Percentiles rank a stretch among this genome's conserved stretches.
phyloP scores from a whole-genome alignment of 2,329 filamentous ascomycete genomes.

The Aspergillus aculeatinus region DNA sequence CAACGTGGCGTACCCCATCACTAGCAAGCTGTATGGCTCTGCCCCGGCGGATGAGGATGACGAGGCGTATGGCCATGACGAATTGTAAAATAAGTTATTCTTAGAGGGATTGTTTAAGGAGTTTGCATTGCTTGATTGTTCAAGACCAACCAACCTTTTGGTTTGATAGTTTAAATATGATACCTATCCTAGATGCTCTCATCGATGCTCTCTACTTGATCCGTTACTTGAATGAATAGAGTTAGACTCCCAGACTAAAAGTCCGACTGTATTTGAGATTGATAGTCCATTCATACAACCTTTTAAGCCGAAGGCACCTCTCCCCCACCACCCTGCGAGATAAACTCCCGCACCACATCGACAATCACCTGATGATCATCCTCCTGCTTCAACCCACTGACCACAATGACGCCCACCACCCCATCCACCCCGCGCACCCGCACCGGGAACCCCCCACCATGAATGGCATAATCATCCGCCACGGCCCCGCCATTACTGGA shows the following conservation, averaged over 20 bases:
- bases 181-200: slow-evolving; percentile 1
- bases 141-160: slow-evolving; percentile 16
- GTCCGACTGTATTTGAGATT: too few species aligned
- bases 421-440: slow-evolving; percentile 72
- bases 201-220: too few species aligned
- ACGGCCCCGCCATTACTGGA: slow-evolving; percentile 45
- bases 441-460: slow-evolving; percentile 74
- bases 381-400: slow-evolving; percentile 73
- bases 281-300: too few species aligned
- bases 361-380: slow-evolving; percentile 76
- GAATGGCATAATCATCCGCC: slow-evolving; percentile 67
- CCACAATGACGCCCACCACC: slow-evolving; percentile 70
- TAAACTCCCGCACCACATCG: slow-evolving; percentile 62
- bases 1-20: slow-evolving; percentile 96
- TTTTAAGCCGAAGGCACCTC: not conserved
- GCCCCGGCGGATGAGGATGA: slow-evolving; percentile 67
- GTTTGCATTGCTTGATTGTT: slow-evolving; percentile 28
- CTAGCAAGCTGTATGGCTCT: slow-evolving; percentile 88
- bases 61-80: slow-evolving; percentile 69
- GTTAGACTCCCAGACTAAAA: too few species aligned
- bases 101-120: slow-evolving; percentile 38
- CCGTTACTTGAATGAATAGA: too few species aligned
- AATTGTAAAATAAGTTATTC: slow-evolving; percentile 62
- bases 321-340: slow-evolving; percentile 7
- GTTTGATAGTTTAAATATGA: slow-evolving; percentile 17